These are phyloP conservation scores for Neurospora sp. DNA, from an alignment of 495 filamentous ascomycete genomes.

Conservation along the genomic window DNA sequence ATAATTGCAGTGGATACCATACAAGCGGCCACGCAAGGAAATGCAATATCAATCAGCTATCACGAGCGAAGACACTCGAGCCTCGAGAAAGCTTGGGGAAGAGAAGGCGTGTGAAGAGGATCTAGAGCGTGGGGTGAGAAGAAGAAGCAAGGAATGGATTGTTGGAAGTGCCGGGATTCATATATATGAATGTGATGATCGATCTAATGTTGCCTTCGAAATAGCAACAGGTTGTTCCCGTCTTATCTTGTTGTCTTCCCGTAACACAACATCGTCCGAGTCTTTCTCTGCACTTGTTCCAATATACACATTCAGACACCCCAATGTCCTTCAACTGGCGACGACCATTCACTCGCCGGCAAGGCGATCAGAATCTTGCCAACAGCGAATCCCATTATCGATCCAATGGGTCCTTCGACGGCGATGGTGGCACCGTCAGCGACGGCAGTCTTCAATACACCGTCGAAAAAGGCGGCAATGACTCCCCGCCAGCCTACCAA, in stretches of 20 bases:
- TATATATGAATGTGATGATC: neutral
- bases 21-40: neutral
- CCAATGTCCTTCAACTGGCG: constrained; percentile 19
- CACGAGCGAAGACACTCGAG: neutral
- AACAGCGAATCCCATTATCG: neutral
- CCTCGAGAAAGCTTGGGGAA: neutral
- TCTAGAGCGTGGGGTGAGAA: neutral
- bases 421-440: constrained; percentile 9
- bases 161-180: neutral
- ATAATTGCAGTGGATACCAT: neutral
- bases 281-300: neutral
- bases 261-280: neutral
- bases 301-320: neutral
- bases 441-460: constrained; percentile 42
- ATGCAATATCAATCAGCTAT: neutral
- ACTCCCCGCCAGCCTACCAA: constrained; percentile 46
- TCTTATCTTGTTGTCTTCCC: neutral
- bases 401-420: neutral
- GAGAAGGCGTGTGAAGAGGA: neutral
- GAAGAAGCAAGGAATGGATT: neutral
- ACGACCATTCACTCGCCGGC: constrained; percentile 11
- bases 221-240: neutral
- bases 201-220: neutral
- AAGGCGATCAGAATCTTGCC: neutral
- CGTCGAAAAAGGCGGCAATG: constrained; percentile 45